Evolutionary conservation across 140 eudicot genomes (phyloP), one percentile per base, ranked within the genome.

Genomic region (Oenanthe javanica): DNA sequence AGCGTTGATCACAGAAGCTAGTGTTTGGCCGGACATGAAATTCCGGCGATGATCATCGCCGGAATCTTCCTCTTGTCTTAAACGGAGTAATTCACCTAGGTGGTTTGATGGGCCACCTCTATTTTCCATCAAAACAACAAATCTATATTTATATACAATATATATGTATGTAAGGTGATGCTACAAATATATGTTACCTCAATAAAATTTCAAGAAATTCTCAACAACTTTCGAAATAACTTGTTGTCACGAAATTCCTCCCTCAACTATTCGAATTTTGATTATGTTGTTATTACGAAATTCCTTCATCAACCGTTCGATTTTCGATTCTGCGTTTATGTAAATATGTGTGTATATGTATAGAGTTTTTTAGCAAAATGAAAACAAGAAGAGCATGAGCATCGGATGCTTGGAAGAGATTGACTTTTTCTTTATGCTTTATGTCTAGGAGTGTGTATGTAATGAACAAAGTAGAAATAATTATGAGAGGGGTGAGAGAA

Each of bases 31-130:
- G 50, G 77, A 11, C n/a, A n/a, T 14, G 3, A 42, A 16, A 18
- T 46, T 46, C 54, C 54, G 77, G 36, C 40, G 10, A 46, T n/a
- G 18, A 74, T 42, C 76, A 15, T 43, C 52, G 48, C 52, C 77
- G 77, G 77, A 9, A 9, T 72, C 77, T 4, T 72, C 77, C 43
- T 72, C 77, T 42, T 67, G 73, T 27, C 77, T 74, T 7, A 45
- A 6, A 18, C 55, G 77, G 3, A 74, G 77, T 10, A 74, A 74
- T 74, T 74, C 77, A 19, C 77, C 55, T 19, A 74, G 57, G 52
- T 74, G 77, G 77, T n/a, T 74, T 11, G 77, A 74, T 12, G 54
- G 57, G 54, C 50, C 77, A 74, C 57, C 40, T 74, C 57, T 50
- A 46, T 5, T 74, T 46, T 2, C 77, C 77, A 74, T 74, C 16